Base-by-base conservation (phyloP, 176 grass and related monocot genomes). In the Aegilops sharonensis region DNA sequence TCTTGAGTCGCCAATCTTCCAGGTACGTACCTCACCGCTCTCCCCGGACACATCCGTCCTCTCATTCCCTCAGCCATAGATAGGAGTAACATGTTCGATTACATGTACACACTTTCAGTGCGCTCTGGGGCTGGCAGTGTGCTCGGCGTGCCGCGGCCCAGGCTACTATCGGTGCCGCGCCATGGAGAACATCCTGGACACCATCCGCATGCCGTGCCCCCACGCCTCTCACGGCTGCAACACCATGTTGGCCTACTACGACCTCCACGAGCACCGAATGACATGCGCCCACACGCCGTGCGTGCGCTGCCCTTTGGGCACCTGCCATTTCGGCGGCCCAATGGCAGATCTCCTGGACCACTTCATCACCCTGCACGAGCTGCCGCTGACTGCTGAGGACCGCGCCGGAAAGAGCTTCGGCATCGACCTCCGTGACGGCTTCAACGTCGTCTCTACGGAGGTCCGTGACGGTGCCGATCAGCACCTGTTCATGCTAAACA, bases 401-500 rank as follows among this genome's bases (percentile, higher is more conserved):
- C 54, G 5, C 5, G 2, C 24, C 34, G 39, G 57, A 10, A 34
- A 43, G 68, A 31, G 0, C 23, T 20, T 15, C 15, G 12, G 3
- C 52, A 6, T 83, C 54, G 1, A 4, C 54, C 81, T 83, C 68
- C 24, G 11, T 4, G 68, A 83, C 4, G 68, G 81, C 57, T 47
- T 84, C 70, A 84, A 84, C 56, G 72, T 71, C 52, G 15, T 74
- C 68, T 24, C 40, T 20, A 45, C 43, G 43, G 11, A 11, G 43
- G 18, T 11, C 50, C 11, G 64, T 3, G 8, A 40, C 39, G 39
- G 39, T 8, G 39, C 8, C 39, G 39, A 40, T 8, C 39, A 40
- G 8, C 9, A 40, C 39, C 9, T 40, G 39, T 9, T 40, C 39
- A 8, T 40, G 39, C 39, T 40, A 40, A 40, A 40, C 39, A 9